Conservation (phyloP, 139 green algal species). For the Chlamydomonas sphaeroides region DNA sequence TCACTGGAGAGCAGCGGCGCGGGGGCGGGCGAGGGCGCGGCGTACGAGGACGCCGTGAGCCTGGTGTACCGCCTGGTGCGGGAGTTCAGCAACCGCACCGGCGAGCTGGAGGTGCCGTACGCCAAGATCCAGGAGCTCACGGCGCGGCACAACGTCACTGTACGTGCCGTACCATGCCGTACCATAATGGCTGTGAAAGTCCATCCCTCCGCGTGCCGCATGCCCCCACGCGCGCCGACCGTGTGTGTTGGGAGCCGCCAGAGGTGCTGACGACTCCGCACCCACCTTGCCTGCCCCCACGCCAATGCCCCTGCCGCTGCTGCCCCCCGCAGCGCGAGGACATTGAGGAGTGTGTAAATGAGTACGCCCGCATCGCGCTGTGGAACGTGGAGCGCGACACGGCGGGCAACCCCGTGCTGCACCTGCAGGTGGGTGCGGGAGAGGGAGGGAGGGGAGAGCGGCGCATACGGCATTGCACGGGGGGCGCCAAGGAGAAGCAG, state of each 20-base stretch:
- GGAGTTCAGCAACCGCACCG: conserved; percentile 34
- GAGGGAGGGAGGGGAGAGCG: neutral
- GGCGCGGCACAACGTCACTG: conserved; percentile 50
- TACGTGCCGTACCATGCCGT: too few relatives aligned
- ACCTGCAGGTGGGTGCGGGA: conserved; percentile 30
- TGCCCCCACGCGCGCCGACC: too few relatives aligned
- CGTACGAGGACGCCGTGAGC: conserved; percentile 67
- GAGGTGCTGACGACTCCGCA: neutral
- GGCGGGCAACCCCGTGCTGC: conserved; percentile 51
- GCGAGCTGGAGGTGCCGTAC: conserved; percentile 42
- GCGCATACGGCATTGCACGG: neutral
- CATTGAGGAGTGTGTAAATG: conserved; percentile 71
- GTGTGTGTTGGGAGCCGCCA: too few relatives aligned
- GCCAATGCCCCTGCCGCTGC: too few relatives aligned
- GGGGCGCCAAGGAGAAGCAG: too few relatives aligned
- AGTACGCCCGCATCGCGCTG: conserved; percentile 78
- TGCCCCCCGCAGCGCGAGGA: conserved; percentile 55
- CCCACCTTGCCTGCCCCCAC: neutral
- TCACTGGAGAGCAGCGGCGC: conserved; percentile 59
- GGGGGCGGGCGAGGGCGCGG: conserved; percentile 6
- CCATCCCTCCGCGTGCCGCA: too few relatives aligned
- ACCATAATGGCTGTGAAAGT: too few relatives aligned
- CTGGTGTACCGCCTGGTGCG: conserved; percentile 61
- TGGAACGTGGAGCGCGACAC: conserved; percentile 62
- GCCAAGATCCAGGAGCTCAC: conserved; percentile 51